Evolutionary conservation across 257 asterid genomes (phyloP), one percentile per base, ranked within the genome.

Genomic region (Solanum lycopersicoides): DNA sequence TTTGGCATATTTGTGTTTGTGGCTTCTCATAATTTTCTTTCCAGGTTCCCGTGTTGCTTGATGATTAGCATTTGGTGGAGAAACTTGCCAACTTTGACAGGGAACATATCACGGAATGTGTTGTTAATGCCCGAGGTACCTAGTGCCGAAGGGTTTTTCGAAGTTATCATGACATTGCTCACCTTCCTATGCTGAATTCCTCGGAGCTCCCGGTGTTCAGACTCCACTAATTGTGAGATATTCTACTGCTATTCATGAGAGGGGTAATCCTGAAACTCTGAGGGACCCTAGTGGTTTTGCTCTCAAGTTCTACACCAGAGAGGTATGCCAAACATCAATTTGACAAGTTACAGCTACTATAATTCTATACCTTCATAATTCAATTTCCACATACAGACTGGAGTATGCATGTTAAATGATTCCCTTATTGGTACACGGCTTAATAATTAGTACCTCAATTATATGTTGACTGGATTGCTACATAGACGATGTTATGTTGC

Each of bases 41-140:
- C 1, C 84, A 90, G 92, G 91, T 53, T 53, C 92, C 92, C 18
- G 83, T 89, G 35, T 79, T 90, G 63, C 91, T 90, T 59, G 92
- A 90, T 79, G 92, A 90, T 74, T 90, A 88, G 77, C 92, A 88
- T 85, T 87, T 90, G 91, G 91, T 87, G 74, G 92, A 90, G 37
- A 35, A 35, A 35, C 1, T 35, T 35, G 37, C 37, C 37, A 35
- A 35, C 37, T 35, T 35, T 35, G 87, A 90, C 89, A 87, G 91
- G 74, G 92, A 90, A 85, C 68, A 90, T 60, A 89, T 90, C 42
- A 90, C 92, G 2, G 91, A 89, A 53, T 90, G 89, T 41, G 92
- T 90, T 82, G 91, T 90, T 71, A 91, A 90, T 83, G 92, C 92
- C 79, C 65, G 92, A 41, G 92, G 92, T 73, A 90, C 37, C 90